Base-by-base conservation (phyloP, 139 green algal genomes). In the Chlamydomonas sphaeroides region DNA sequence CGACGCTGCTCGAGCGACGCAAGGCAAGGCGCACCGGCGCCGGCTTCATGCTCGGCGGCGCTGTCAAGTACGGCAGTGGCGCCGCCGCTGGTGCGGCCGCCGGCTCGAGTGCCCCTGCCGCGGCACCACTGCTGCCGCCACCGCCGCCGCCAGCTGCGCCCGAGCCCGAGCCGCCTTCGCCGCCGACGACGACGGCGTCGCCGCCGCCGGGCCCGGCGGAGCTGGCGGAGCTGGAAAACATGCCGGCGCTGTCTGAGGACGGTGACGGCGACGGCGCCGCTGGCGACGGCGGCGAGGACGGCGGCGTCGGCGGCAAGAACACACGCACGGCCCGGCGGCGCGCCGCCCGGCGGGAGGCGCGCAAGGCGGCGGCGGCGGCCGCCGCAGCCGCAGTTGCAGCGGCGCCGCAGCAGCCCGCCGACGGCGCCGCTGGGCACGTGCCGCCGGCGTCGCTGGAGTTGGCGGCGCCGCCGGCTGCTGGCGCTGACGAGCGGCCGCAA, bases 1-100 rank as follows among this genome's bases (percentile, higher is more conserved):
- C 72, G 3, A n/a, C 65, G 59, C 39, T 80, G 74, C 74, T 80
- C 7, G 74, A 80, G 74, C 74, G 74, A 18, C 30, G 74, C 7
- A 70, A 70, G 39, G 74, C 74, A 3, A 59, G 74, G 30, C 74
- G 74, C 21, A 80, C 74, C 5, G 74, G n/a, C 11, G 7, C 59
- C 53, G 53, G 20, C 53, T 28, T 30, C 5, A 10, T 62, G 17
- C 21, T 30, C 11, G 53, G 11, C 30, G 59, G 11, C 32, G 62
- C 33, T 0, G 63, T 18, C 33, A 42, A 68, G 35, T 25, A 28
- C 10, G 7, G 26, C 26, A n/a, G 14, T 21, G 61, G n/a, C 8
- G 61, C 5, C 18, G 61, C n/a, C n/a, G 61, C 14, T 4, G 61
- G 61, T 25, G 63, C 1, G 3, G 65, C 30, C 59, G n/a, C 1